These are phyloP conservation scores for Epicoccum sorghinum DNA, from an alignment of 2,329 filamentous ascomycete genomes.

Conservation along the genomic window DNA sequence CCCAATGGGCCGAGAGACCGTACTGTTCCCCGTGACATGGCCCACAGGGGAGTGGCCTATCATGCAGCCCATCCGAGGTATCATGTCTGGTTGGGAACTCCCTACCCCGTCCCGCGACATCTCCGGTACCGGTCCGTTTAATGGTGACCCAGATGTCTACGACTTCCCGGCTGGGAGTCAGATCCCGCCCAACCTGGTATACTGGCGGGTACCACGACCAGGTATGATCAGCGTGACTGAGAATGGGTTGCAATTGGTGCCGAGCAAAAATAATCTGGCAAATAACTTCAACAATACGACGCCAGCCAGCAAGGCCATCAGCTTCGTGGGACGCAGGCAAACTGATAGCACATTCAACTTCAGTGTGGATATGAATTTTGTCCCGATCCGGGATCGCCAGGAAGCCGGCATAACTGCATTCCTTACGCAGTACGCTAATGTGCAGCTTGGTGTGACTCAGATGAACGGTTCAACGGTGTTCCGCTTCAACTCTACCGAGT, in stretches of 20 bases:
- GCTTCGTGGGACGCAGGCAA: conserved; percentile 60
- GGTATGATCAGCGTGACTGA: neutral
- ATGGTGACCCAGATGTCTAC: conserved; percentile 52
- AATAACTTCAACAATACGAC: conserved; percentile 34
- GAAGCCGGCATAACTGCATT: conserved; percentile 62
- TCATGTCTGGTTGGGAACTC: conserved; percentile 54
- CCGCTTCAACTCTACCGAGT: neutral
- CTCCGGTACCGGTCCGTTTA: conserved; percentile 48
- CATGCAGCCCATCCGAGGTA: conserved; percentile 46
- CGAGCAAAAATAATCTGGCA: neutral
- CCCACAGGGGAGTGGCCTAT: conserved; percentile 51
- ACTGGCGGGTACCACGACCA: conserved; percentile 57
- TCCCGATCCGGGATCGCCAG: conserved; percentile 46
- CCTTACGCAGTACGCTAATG: conserved; percentile 50
- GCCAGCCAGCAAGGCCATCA: conserved; percentile 53
- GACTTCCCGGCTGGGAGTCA: conserved; percentile 53
- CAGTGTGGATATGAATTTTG: conserved; percentile 51
- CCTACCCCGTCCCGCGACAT: conserved; percentile 35
- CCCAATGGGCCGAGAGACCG: conserved; percentile 39
- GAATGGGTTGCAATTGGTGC: neutral
- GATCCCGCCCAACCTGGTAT: conserved; percentile 58
- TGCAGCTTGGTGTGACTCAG: neutral
- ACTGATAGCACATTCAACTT: conserved; percentile 61
- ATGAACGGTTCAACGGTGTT: neutral
- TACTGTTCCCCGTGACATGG: conserved; percentile 35